Base-by-base conservation (phyloP, 805 yeast species). In the Torulaspora quercuum region DNA sequence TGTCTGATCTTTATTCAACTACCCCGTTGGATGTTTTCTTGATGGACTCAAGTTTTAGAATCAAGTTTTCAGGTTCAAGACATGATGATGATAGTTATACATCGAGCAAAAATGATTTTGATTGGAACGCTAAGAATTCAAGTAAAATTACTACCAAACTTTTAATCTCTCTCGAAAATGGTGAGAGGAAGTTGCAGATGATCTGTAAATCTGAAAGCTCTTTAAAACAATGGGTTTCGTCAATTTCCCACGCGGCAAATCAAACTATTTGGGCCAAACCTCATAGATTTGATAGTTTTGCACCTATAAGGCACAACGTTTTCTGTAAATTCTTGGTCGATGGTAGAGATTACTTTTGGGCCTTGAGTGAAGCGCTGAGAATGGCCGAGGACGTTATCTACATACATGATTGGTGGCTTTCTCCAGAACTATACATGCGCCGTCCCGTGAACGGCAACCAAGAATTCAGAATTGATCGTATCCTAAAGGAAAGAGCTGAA, bases 381-480 rank as follows among this genome's bases (percentile, higher is more conserved):
- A 81, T 85, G 84, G 97, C 98, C 0, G 79, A 80, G 48, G 97
- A 92, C 67, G 90, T 83, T 1, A 82, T 92, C 21, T 92, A 80
- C 57, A 87, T 92, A 33, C 97, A 92, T 55, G 99, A 90, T 54
- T 92, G 99, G 99, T 92, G 98, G 98, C 68, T 92, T 16, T 76
- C 90, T 4, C 99, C 99, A 0, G 98, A 92, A 59, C 58, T 92
- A 3, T 94, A 92, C 52, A 67, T 92, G 64, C 75, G 98, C 45
- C 70, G 99, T 33, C 98, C 98, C 0, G 90, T 95, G 0, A 82
- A 85, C 60, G 96, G 96, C 6, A 90, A 90, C 51, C 97, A 92
- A 60, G 82, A 85, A 45, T 92, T 87, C 80, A 74, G 99, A 56
- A 65, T 92, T 27, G 99, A 92, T 61, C 72, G 98, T 53, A 61